Evolutionary conservation across 148 eudicot species (phyloP).

Genomic region (Rheum nobile): DNA sequence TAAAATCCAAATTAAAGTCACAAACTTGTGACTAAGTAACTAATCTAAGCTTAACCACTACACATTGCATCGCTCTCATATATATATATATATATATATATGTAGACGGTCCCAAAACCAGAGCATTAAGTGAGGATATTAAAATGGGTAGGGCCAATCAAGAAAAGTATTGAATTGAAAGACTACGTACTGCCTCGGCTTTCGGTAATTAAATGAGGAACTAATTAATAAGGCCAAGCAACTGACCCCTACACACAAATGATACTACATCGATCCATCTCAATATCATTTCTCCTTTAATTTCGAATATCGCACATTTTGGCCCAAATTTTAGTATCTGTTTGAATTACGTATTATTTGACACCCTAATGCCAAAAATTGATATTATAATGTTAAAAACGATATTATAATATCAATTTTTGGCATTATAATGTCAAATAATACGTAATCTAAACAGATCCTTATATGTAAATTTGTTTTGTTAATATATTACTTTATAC

Average conservation of each 20-base stretch:
- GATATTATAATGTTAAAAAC: too few relatives aligned
- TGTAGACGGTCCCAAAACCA: background rate
- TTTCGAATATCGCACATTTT: background rate
- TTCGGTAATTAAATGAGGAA: background rate
- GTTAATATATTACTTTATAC: too few relatives aligned
- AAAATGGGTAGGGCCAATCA: background rate
- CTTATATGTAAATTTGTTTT: too few relatives aligned
- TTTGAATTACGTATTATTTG: too few relatives aligned
- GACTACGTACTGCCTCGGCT: background rate
- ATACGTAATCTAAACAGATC: too few relatives aligned
- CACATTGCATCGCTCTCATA: background rate
- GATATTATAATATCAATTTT: too few relatives aligned
- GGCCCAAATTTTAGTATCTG: too few relatives aligned
- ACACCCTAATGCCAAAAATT: too few relatives aligned
- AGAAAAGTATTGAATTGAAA: background rate
- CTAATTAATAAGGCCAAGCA: background rate
- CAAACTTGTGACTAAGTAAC: background rate
- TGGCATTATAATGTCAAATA: too few relatives aligned
- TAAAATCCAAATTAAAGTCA: background rate
- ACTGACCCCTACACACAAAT: background rate
- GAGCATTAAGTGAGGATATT: background rate
- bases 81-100: too few relatives aligned
- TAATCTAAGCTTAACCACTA: background rate
- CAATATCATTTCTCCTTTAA: background rate
- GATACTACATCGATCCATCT: background rate